phyloP scores from a whole-genome alignment of 2,329 filamentous ascomycete species.

The Magnaporthiopsis rhizophila region DNA sequence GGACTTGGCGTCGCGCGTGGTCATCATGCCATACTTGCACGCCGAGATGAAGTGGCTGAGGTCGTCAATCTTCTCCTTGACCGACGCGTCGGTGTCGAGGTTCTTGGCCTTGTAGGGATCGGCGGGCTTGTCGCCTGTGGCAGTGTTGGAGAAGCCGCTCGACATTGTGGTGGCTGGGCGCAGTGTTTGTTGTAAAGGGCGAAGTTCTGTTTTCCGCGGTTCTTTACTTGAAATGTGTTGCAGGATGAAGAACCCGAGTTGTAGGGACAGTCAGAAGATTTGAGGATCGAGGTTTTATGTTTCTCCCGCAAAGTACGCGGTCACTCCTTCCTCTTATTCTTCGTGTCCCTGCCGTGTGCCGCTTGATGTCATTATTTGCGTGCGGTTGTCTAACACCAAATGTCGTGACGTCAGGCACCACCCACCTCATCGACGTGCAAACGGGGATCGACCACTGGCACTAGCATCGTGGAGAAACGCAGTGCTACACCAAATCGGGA shows the following conservation, averaged over 20 bases:
- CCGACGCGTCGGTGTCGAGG: slow-evolving; percentile 53
- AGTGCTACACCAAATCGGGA: neutral
- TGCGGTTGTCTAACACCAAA: neutral
- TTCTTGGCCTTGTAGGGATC: slow-evolving; percentile 46
- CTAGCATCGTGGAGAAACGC: neutral
- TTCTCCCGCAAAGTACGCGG: neutral
- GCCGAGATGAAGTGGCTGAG: slow-evolving; percentile 61
- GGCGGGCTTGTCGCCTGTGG: slow-evolving; percentile 8
- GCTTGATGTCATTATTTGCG: neutral
- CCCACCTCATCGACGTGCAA: no score
- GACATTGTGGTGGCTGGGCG: slow-evolving; percentile 8
- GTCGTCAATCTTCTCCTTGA: slow-evolving; percentile 70
- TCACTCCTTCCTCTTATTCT: neutral
- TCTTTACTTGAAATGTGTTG: no score
- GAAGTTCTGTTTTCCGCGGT: neutral
- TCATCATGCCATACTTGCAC: slow-evolving; percentile 85
- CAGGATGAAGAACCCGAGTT: no score
- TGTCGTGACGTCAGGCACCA: neutral
- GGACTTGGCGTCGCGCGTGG: slow-evolving; percentile 58
- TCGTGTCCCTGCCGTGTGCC: neutral
- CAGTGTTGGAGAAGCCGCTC: slow-evolving; percentile 7
- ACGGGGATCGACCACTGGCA: neutral
- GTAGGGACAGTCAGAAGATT: neutral
- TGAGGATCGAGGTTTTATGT: neutral
- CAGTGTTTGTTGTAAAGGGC: neutral